Conservation (phyloP, 1,284 basidiomycete species). For the Naganishia sp. region DNA sequence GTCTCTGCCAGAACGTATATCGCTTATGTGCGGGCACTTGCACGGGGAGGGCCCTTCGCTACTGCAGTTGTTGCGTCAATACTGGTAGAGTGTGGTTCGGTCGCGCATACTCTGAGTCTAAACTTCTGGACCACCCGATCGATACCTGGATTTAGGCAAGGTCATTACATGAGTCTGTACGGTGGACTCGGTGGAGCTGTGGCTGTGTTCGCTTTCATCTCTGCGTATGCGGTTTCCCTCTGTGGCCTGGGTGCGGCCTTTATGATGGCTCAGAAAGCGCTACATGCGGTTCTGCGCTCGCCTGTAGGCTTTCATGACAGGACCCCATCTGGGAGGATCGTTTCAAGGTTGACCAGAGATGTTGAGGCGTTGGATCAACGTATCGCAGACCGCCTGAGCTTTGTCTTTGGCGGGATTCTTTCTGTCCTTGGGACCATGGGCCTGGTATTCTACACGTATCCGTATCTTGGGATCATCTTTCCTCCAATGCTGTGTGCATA, state of each 20-base stretch:
- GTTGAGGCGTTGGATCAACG: conserved; percentile 43
- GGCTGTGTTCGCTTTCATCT: conserved; percentile 36
- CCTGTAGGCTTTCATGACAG: conserved; percentile 41
- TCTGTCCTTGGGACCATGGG: conserved; percentile 42
- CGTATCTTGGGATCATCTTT: conserved; percentile 41
- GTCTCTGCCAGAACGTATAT: conserved; percentile 29
- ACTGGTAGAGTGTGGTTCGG: conserved; percentile 36
- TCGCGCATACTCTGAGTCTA: conserved; percentile 40
- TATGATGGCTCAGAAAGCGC: conserved; percentile 39
- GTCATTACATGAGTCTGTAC: conserved; percentile 44
- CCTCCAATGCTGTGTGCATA: conserved; percentile 41
- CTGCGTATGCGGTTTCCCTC: conserved; percentile 36
- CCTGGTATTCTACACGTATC: conserved; percentile 42
- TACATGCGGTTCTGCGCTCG: conserved; percentile 39
- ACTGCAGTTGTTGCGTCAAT: conserved; percentile 45
- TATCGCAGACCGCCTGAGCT: conserved; percentile 32
- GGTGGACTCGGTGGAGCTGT: conserved; percentile 37
- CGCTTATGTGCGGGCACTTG: conserved; percentile 31
- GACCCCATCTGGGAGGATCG: conserved; percentile 60
- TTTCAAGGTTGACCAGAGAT: conserved; percentile 62
- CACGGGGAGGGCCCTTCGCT: conserved; percentile 35
- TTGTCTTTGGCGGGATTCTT: conserved; percentile 14
- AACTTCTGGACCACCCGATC: conserved; percentile 43
- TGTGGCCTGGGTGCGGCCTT: conserved; percentile 41
- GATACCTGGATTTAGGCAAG: conserved; percentile 39